Evolutionary conservation across 805 yeast species (phyloP), one percentile per base, ranked within the genome.

Genomic region (Wickerhamomyces canadensis): DNA sequence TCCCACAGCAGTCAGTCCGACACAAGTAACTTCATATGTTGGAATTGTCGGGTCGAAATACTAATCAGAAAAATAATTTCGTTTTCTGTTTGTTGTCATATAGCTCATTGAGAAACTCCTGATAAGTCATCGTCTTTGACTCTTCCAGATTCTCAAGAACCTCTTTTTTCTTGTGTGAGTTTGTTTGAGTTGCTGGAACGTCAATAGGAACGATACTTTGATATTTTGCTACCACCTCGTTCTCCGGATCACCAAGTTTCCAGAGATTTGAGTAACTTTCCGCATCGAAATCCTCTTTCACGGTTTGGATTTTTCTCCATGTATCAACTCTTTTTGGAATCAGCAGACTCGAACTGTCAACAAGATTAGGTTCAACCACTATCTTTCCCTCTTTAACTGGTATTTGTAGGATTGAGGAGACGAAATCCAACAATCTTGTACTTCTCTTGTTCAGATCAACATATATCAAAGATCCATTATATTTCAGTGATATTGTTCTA

Each of bases 301-400:
- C 34, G 0, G 67, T 57, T 25, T 58, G 48, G 19, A 80, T 77
- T 45, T 76, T 70, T 16, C 64, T 64, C 64, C 70, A 62, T 4
- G 78, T 57, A 43, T 80, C 87, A 60, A 69, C 61, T 0, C 73
- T 77, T 6, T 41, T 38, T 0, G 81, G 80, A 2, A 78, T 62
- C 16, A 56, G 43, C 22, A 65, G 48, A 21, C 58, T 53, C 6
- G 51, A 37, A 9, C 49, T 40, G 26, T 44, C 44, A 5, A 37
- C 27, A 13, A 38, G 31, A 9, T 22, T 26, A 6, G 47, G 41
- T 6, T 37, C 41, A 3, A 40, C 21, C 1, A 16, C 14, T 21
- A 15, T 18, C 16, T 26, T 28, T 22, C 29, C 32, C 1, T 43
- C 28, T 16, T 16, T 39, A 11, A 32, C 28, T 9, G 40, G 42